phyloP scores from a whole-genome alignment of 352 stramenopile genomes.

The Phytopythium helicoides region DNA sequence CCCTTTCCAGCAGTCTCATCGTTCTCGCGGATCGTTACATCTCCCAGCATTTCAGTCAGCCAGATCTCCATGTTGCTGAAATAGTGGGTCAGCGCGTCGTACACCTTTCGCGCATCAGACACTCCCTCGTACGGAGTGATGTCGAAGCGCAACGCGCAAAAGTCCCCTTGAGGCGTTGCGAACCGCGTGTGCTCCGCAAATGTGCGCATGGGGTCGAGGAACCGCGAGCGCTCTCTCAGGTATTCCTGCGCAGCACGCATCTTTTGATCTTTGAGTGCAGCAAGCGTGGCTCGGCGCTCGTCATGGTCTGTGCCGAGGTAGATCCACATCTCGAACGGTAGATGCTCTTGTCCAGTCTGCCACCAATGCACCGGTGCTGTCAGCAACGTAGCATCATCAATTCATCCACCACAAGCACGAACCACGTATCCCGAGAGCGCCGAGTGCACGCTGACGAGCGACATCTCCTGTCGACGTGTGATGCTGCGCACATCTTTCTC shows the following conservation, averaged over 20 bases:
- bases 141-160: conserved; percentile 43
- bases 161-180: conserved; percentile 32
- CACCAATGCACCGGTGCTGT: not conserved
- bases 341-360: conserved; percentile 30
- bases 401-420: not conserved
- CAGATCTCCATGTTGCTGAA: conserved; percentile 52
- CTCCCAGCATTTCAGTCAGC: conserved; percentile 47
- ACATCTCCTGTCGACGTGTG: conserved; percentile 17
- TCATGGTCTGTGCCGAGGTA: conserved; percentile 26
- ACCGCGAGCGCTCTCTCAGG: conserved; percentile 33
- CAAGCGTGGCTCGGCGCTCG: conserved; percentile 29
- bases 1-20: conserved; percentile 40
- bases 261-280: conserved; percentile 23
- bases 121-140: conserved; percentile 39
- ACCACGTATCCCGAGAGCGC: conserved; percentile 28
- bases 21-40: conserved; percentile 56
- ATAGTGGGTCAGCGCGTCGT: conserved; percentile 48
- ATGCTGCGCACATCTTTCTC: conserved; percentile 13
- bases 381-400: not conserved
- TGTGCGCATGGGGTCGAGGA: conserved; percentile 30
- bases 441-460: conserved; percentile 29
- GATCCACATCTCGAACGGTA: conserved; percentile 44
- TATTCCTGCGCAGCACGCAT: conserved; percentile 27
- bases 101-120: conserved; percentile 34
- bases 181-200: conserved; percentile 48